Conservation (phyloP, 208 protist genomes). For the Herpetomonas samuelpessoai region DNA sequence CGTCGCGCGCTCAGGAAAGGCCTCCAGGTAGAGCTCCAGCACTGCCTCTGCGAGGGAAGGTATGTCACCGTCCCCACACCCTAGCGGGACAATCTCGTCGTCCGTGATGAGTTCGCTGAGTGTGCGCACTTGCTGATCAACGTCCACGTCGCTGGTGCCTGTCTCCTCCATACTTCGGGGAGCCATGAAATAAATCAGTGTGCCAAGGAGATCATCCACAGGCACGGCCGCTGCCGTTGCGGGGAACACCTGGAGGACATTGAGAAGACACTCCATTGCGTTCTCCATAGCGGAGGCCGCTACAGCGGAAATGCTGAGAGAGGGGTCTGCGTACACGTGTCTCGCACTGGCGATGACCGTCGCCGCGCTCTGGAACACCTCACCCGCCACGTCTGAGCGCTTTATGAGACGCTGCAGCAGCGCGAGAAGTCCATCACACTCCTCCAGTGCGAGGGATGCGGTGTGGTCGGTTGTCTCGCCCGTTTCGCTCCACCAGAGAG, state of each 20-base stretch:
- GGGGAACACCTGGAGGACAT: slow-evolving; percentile 39
- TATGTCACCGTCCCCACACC: slow-evolving; percentile 50
- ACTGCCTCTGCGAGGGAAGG: slow-evolving; percentile 30
- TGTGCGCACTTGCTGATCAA: slow-evolving; percentile 5
- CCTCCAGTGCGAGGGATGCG: background rate
- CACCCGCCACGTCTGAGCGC: background rate
- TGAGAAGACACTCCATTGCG: slow-evolving; percentile 42
- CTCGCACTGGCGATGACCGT: background rate
- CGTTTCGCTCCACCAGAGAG: too few species aligned
- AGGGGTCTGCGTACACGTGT: background rate
- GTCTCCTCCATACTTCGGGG: background rate
- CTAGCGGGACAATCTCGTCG: slow-evolving; percentile 55
- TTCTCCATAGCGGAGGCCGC: slow-evolving; percentile 21
- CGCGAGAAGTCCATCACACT: background rate
- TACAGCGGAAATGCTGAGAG: background rate
- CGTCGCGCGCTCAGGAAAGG: background rate
- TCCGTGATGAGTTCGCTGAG: slow-evolving; percentile 41
- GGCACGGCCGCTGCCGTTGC: slow-evolving; percentile 24
- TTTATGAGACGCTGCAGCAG: background rate
- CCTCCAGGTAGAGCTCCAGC: slow-evolving; percentile 53
- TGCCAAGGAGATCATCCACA: slow-evolving; percentile 20
- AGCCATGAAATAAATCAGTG: slow-evolving; percentile 44
- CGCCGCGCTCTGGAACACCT: background rate
- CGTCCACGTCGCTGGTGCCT: slow-evolving; percentile 1
- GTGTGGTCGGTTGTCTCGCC: too few species aligned